These are phyloP conservation scores for Fusarium scirpi DNA, from an alignment of 2,329 filamentous ascomycete genomes.

Conservation along the genomic window DNA sequence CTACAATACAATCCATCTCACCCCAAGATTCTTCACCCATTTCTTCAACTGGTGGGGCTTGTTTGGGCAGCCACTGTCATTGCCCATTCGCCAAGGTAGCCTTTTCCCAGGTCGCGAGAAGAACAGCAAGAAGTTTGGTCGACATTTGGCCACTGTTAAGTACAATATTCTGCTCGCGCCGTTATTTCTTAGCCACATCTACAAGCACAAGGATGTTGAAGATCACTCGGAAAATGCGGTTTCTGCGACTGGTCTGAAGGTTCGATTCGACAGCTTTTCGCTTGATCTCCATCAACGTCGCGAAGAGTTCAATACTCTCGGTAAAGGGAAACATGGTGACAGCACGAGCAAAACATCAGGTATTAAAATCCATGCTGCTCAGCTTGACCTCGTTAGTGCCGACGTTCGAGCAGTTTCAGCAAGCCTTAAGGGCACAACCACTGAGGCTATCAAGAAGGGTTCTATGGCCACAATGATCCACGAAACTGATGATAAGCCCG, in stretches of 20 bases:
- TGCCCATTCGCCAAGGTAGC: conserved; percentile 91
- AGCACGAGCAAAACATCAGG: conserved; percentile 78
- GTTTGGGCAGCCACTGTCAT: conserved; percentile 93
- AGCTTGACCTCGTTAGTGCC: conserved; percentile 90
- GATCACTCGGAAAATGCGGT: conserved; percentile 82
- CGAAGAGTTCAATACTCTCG: conserved; percentile 88
- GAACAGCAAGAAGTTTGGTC: conserved; percentile 97
- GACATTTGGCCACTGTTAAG: conserved; percentile 98
- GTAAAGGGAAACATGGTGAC: conserved; percentile 80
- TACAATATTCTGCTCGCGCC: conserved; percentile 94
- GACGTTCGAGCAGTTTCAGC: conserved; percentile 95
- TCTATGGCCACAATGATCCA: conserved; percentile 64
- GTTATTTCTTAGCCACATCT: conserved; percentile 94
- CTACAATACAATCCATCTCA: conserved; percentile 96
- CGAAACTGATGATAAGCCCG: conserved; percentile 69
- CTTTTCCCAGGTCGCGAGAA: conserved; percentile 95
- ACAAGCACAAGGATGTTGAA: conserved; percentile 97
- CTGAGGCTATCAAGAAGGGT: conserved; percentile 77
- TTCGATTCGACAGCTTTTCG: conserved; percentile 96
- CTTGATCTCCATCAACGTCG: conserved; percentile 94
- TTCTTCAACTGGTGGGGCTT: conserved; percentile 99
- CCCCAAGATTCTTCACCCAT: conserved; percentile 96
- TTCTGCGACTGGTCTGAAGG: conserved; percentile 95
- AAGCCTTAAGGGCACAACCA: conserved; percentile 82
- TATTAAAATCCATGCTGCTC: conserved; percentile 95